phyloP scores from a whole-genome alignment of 169 alveolate species.

The Plasmodium falciparum region DNA sequence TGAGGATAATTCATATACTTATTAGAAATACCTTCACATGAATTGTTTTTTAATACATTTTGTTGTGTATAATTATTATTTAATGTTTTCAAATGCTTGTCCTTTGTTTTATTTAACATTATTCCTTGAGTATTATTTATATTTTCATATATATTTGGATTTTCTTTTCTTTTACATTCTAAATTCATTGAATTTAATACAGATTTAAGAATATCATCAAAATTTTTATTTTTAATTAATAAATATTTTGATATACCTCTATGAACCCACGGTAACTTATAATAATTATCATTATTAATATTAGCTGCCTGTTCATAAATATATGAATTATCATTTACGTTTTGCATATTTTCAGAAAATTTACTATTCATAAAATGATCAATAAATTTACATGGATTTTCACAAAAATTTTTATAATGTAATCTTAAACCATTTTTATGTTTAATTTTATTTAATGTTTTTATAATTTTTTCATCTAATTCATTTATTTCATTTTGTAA shows the following conservation, averaged over 20 bases:
- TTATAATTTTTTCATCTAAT: slow-evolving; percentile 60
- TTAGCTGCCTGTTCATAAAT: slow-evolving; percentile 75
- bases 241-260: slow-evolving; percentile 73
- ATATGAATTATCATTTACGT: slow-evolving; percentile 38
- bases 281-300: slow-evolving; percentile 72
- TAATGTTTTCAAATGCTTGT: slow-evolving; percentile 14
- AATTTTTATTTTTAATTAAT: slow-evolving; percentile 56
- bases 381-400: slow-evolving; percentile 76
- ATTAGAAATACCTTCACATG: slow-evolving; percentile 34
- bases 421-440: slow-evolving; percentile 67
- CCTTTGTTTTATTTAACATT: slow-evolving; percentile 4
- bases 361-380: slow-evolving; percentile 75
- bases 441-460: slow-evolving; percentile 57
- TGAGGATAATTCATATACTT: slow-evolving; percentile 59
- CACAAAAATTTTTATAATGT: slow-evolving; percentile 69
- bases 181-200: slow-evolving; percentile 69
- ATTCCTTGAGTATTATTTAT: slow-evolving; percentile 37
- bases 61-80: slow-evolving; percentile 27
- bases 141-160: slow-evolving; percentile 21
- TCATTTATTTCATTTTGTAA: slow-evolving; percentile 58
- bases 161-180: slow-evolving; percentile 46
- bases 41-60: slow-evolving; percentile 29
- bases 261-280: slow-evolving; percentile 76
- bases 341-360: slow-evolving; percentile 44
- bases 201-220: slow-evolving; percentile 73